Conservation (phyloP, 2,329 filamentous ascomycete genomes). For the Paraphaeosphaeria sporulosa region DNA sequence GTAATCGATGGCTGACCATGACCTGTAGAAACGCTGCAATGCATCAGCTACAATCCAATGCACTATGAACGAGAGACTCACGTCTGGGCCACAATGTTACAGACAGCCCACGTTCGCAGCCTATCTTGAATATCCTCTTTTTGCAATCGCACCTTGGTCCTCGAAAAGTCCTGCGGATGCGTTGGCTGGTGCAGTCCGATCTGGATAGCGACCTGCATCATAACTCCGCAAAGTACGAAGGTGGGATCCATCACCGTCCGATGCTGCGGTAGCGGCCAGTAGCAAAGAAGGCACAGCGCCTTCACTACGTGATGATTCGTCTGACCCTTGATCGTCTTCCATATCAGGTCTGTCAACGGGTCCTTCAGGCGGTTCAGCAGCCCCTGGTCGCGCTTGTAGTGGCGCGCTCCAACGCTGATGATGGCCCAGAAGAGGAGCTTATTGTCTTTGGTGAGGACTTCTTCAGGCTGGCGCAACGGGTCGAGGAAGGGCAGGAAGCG, state of each 20-base stretch:
- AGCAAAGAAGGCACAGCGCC: constrained; percentile 79
- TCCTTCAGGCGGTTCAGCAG: constrained; percentile 72
- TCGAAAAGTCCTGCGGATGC: constrained; percentile 83
- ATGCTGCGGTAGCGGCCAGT: constrained; percentile 84
- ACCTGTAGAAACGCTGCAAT: constrained; percentile 75
- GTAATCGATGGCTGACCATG: constrained; percentile 83
- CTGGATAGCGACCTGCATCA: constrained; percentile 87
- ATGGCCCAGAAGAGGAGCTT: constrained; percentile 87
- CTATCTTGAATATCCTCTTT: constrained; percentile 82
- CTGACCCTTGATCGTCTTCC: constrained; percentile 80
- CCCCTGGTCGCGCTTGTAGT: constrained; percentile 69
- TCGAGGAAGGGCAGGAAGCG: constrained; percentile 80
- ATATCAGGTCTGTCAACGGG: constrained; percentile 73
- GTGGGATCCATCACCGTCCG: constrained; percentile 82
- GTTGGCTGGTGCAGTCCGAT: constrained; percentile 83
- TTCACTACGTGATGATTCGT: constrained; percentile 84
- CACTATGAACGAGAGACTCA: constrained; percentile 39
- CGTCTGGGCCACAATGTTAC: constrained; percentile 83
- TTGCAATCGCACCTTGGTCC: constrained; percentile 76
- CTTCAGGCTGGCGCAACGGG: constrained; percentile 67
- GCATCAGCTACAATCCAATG: constrained; percentile 20
- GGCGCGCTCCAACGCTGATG: constrained; percentile 75
- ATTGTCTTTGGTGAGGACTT: constrained; percentile 79
- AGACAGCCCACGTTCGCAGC: constrained; percentile 82
- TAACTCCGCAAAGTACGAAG: constrained; percentile 80